Conservation (phyloP, 345 rosid species). For the Xanthoceras sorbifolium region DNA sequence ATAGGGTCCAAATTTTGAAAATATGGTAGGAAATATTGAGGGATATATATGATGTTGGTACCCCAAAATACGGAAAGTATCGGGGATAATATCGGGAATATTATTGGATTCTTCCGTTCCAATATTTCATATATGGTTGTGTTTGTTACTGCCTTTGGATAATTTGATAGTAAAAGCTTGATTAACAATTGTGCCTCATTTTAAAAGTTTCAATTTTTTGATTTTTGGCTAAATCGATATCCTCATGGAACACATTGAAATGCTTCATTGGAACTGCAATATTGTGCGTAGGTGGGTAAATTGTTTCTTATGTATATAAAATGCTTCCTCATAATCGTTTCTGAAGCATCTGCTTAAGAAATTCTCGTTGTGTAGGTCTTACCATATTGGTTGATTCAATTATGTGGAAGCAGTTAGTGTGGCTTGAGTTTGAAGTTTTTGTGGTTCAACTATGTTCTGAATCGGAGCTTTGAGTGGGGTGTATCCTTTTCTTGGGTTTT, state of each 20-base stretch:
- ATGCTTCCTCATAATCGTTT: constrained; percentile 13
- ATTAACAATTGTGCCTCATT: constrained; percentile 31
- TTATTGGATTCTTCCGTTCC: too few species aligned
- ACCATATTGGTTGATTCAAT: constrained; percentile 77
- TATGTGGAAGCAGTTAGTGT: constrained; percentile 80
- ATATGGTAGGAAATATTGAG: too few species aligned
- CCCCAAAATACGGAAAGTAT: too few species aligned
- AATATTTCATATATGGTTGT: background rate
- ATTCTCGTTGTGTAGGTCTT: constrained; percentile 63
- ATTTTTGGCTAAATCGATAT: constrained; percentile 73
- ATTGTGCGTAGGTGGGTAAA: constrained; percentile 64
- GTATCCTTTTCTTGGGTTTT: constrained; percentile 59
- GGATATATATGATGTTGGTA: too few species aligned
- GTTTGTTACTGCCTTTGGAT: background rate
- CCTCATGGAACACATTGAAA: constrained; percentile 62
- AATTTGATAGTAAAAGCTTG: background rate
- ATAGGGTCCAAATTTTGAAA: too few species aligned
- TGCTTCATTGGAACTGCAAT: constrained; percentile 55
- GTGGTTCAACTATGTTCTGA: constrained; percentile 94
- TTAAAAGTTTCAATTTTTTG: constrained; percentile 27
- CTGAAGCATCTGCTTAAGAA: constrained; percentile 25
- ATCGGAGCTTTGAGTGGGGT: constrained; percentile 98
- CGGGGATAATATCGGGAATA: too few species aligned
- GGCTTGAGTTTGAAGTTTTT: constrained; percentile 98
- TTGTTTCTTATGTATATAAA: background rate